These are phyloP conservation scores for Fonsecaea pedrosoi DNA, from an alignment of 2,329 filamentous ascomycete genomes.

Conservation along the genomic window DNA sequence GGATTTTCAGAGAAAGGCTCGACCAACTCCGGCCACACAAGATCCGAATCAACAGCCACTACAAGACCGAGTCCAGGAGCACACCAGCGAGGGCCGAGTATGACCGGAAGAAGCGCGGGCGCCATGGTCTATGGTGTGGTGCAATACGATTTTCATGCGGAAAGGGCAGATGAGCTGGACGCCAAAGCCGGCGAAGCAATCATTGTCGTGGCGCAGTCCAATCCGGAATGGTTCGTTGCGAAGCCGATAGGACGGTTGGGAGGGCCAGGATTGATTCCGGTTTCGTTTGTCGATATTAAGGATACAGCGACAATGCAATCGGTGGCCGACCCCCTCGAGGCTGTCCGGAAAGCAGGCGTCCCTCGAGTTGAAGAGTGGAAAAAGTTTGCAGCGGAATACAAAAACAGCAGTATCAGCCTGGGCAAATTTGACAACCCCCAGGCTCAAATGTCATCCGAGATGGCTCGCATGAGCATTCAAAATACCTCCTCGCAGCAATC, in stretches of 20 bases:
- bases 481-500: conserved; percentile 43
- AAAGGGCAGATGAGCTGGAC: conserved; percentile 93
- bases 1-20: conserved; percentile 73
- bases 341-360: conserved; percentile 85
- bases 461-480: conserved; percentile 80
- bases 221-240: conserved; percentile 98
- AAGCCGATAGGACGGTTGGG: conserved; percentile 98
- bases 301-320: conserved; percentile 89
- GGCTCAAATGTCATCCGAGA: conserved; percentile 70
- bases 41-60: conserved; percentile 46
- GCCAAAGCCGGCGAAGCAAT: conserved; percentile 95
- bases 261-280: conserved; percentile 91
- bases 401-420: conserved; percentile 96
- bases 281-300: conserved; percentile 94
- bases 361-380: conserved; percentile 99
- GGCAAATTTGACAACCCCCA: conserved; percentile 75
- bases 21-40: conserved; percentile 42
- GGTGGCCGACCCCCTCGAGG: conserved; percentile 80
- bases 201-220: conserved; percentile 97
- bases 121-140: conserved; percentile 97
- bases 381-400: conserved; percentile 98
- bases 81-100: conserved; percentile 52
- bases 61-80: conserved; percentile 43
- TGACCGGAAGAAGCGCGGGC: conserved; percentile 63
- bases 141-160: conserved; percentile 94